Evolutionary conservation across 148 eudicot species (phyloP), one percentile per base, ranked within the genome.

Genomic region (Fagopyrum tataricum): DNA sequence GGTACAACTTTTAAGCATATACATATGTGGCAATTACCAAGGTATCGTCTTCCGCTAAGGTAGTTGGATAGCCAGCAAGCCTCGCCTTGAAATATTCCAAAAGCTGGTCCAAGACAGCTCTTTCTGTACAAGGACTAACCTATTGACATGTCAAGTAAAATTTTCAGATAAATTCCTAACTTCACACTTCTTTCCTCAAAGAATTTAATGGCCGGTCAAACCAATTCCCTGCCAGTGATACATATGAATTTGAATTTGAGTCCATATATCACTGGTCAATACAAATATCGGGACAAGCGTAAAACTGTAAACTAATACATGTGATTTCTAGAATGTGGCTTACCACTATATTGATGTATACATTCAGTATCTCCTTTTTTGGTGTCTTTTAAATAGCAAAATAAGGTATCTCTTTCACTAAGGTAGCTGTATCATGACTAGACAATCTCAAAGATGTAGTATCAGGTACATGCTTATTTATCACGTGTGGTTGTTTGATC

Each of bases 61-160:
- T 88, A 12, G 96, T 88, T 18, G 96, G 87, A 74, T 95, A 95
- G 74, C 87, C 82, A 72, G 90, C 88, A 41, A 95, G 85, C 79
- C 97, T 84, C 67, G 58, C 62, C 62, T 64, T 77, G 73, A 95
- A 95, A 82, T 91, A 95, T 78, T 79, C 88, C 75, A 83, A 82
- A 56, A 95, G 90, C 81, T 95, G 99, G 73, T 89, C 96, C 78
- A 95, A 72, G 72, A 95, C 99, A 61, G 99, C 99, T 76, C 86
- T 84, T 79, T 95, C 99, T 83, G 77, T 83, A 69, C 99, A 95
- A 80, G 99, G 87, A 77, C 97, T 95, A 78, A 90, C 90, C 99
- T 95, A 76, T 58, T 76, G 37, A 20, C 17, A 43, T 70, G 52
- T 42, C 72, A 46, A 9, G 26, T 21, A 15, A 10, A 51, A 46